Conservation (phyloP, 2,329 filamentous ascomycete genomes). For the Bipolaris bicolor region DNA sequence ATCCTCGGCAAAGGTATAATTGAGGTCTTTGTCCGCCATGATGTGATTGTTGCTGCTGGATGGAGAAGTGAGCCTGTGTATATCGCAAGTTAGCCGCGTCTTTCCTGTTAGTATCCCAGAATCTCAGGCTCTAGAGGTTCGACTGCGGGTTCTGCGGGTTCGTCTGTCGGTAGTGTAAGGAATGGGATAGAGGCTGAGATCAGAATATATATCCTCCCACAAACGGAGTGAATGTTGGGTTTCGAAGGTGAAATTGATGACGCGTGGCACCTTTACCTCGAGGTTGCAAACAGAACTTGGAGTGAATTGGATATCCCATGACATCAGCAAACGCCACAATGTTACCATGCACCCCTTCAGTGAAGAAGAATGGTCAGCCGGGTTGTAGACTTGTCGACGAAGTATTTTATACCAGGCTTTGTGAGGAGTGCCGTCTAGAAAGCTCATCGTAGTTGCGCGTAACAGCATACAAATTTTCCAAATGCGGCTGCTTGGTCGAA, state of each 20-base stretch:
- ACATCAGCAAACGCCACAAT: not conserved
- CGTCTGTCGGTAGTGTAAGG: not conserved
- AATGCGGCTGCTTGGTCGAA: no score
- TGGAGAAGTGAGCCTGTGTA: not conserved
- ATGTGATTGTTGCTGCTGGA: not conserved
- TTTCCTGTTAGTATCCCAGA: not conserved
- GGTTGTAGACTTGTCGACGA: no score
- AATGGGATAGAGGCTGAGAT: not conserved
- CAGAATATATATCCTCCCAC: not conserved
- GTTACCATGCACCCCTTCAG: not conserved
- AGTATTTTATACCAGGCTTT: no score
- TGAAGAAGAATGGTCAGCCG: not conserved
- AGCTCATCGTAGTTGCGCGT: no score
- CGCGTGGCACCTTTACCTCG: not conserved
- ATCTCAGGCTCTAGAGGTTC: not conserved
- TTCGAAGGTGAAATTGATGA: not conserved
- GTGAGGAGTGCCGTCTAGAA: no score
- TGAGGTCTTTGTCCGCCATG: slow-evolving; percentile 5
- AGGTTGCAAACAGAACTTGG: not conserved
- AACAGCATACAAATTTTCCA: no score
- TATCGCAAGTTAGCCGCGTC: not conserved
- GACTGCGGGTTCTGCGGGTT: not conserved
- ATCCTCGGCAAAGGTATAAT: not conserved
- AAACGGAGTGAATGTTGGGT: not conserved
- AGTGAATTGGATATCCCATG: slow-evolving; percentile 5